Evolutionary conservation across 2,329 filamentous ascomycete genomes (phyloP).

Genomic region (Cryphonectria parasitica): DNA sequence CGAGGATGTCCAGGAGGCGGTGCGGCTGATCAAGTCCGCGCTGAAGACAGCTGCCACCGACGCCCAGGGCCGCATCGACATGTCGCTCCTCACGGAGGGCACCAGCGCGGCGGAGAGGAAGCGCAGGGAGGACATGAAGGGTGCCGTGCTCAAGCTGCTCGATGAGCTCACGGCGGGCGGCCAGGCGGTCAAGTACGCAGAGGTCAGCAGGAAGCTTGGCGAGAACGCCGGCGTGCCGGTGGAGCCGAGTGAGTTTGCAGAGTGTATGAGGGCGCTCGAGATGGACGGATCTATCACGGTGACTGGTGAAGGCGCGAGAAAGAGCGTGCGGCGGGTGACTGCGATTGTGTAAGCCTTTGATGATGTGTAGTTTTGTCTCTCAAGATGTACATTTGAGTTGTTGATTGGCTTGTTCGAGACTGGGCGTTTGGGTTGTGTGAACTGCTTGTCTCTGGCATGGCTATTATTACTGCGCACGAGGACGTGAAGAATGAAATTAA

Average conservation of each 20-base stretch:
- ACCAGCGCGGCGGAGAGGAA: constrained; percentile 85
- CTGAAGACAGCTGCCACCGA: constrained; percentile 98
- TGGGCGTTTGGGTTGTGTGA: constrained; percentile 9
- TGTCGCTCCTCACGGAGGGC: constrained; percentile 94
- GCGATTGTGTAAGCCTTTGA: constrained; percentile 43
- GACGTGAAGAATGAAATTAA: constrained; percentile 8
- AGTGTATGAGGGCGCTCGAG: constrained; percentile 79
- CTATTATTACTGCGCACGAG: neutral
- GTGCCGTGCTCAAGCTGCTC: constrained; percentile 71
- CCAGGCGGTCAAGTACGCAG: constrained; percentile 74
- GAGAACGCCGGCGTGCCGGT: constrained; percentile 74
- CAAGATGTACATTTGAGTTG: neutral
- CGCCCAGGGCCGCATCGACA: constrained; percentile 89
- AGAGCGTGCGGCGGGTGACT: constrained; percentile 77
- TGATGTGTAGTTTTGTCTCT: neutral
- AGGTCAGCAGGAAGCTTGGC: constrained; percentile 72
- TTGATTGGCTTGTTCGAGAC: neutral
- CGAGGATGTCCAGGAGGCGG: constrained; percentile 85
- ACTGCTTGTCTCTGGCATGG: neutral
- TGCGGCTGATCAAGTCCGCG: constrained; percentile 88
- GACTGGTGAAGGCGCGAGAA: constrained; percentile 81
- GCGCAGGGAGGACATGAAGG: constrained; percentile 82
- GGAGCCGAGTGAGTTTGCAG: constrained; percentile 79
- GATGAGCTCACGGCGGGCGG: constrained; percentile 78
- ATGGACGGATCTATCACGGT: constrained; percentile 82